Evolutionary conservation across 2,329 filamentous ascomycete species (phyloP).

Genomic region (Colletotrichum siamense): DNA sequence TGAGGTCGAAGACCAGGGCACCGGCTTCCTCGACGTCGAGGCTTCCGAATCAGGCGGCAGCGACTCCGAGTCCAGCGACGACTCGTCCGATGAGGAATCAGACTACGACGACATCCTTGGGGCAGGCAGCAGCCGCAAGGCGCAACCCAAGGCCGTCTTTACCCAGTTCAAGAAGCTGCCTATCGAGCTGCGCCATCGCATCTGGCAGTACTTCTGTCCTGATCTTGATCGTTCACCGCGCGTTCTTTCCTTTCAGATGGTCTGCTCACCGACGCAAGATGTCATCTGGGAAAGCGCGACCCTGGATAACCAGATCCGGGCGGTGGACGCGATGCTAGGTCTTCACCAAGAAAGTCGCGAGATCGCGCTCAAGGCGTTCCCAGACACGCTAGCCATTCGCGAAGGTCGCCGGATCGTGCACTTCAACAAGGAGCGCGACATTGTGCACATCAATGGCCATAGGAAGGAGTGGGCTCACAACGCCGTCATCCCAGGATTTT

Average conservation of each 20-base stretch:
- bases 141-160: constrained; percentile 19
- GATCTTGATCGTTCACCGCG: constrained; percentile 30
- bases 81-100: constrained; percentile 28
- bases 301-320: constrained; percentile 12
- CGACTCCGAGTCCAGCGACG: constrained; percentile 31
- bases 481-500: constrained; percentile 29
- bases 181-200: constrained; percentile 35
- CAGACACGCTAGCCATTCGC: constrained; percentile 36
- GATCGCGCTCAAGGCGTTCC: constrained; percentile 34
- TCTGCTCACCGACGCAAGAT: neutral
- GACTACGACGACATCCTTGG: constrained; percentile 1
- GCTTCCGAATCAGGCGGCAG: constrained; percentile 9
- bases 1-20: neutral
- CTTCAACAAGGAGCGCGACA: constrained; percentile 36
- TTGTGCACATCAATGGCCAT: constrained; percentile 25
- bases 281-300: constrained; percentile 19
- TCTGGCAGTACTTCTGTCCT: constrained; percentile 39
- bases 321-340: constrained; percentile 33
- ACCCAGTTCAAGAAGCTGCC: constrained; percentile 34
- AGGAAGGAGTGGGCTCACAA: constrained; percentile 3
- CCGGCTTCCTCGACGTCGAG: constrained; percentile 14
- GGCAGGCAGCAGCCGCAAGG: neutral
- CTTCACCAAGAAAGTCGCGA: constrained; percentile 40
- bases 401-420: constrained; percentile 28
- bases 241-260: constrained; percentile 32